Evolutionary conservation across 2,329 filamentous ascomycete genomes (phyloP), one percentile per base, ranked within the genome.

Genomic region (Knoxdaviesia capensis): DNA sequence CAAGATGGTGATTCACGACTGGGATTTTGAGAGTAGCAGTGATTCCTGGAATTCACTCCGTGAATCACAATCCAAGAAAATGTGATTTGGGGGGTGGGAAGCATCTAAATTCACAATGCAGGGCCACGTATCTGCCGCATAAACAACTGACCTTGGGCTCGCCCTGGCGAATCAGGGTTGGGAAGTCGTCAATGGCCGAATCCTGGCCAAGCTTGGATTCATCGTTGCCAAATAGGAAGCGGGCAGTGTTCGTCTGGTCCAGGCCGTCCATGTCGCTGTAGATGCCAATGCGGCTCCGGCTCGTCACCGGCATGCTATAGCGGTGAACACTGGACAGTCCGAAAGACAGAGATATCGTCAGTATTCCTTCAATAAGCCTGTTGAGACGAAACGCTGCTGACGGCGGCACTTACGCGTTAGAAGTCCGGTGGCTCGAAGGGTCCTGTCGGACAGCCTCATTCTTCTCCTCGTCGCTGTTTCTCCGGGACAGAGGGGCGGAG

Each of bases 401-500:
- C 20, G 8, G 7, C 5, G 35, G n/a, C 39, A 86, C 84, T 76
- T 74, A 90, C 84, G 78, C 74, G 57, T 83, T 81, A 41, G 74
- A 77, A 39, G 80, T 74, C 43, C 82, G 71, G 53, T 82, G 80
- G 51, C 77, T 77, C 34, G 77, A 75, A n/a, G 74, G 68, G 51
- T 79, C 69, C 56, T 79, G 69, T 48, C 75, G 67, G 52, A 80
- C 72, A 48, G 78, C 74, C 50, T 80, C 75, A 54, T 86, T 80
- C 54, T 88, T 86, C 52, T 93, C 84, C 50, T 88, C 82, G 50
- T 94, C 82, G 42, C 88, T 96, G 56, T 93, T 92, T 49, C 87
- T 80, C 49, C 87, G 74, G 47, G 87, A 90, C 31, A 74, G 77
- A 39, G 87, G 86, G 41, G 93, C 78, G 30, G 88, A 94, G 50